A percentile compares a stretch with the other conserved stretches of the same genome.
phyloP scores from a whole-genome alignment of 139 green algal species.

The Picochlorum costavermella region DNA sequence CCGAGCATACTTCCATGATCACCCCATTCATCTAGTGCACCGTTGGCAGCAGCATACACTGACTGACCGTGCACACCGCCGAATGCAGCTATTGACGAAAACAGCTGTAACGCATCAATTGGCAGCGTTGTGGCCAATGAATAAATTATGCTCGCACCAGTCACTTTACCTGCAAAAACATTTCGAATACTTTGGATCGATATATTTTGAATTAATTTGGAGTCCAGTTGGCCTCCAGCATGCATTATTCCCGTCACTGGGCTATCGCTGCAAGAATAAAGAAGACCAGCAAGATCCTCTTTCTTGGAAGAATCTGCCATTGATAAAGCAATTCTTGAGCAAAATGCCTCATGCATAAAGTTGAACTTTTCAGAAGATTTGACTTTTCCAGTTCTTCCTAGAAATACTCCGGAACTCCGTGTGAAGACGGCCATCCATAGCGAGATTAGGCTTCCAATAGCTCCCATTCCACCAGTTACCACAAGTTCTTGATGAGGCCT shows the following conservation, averaged over 20 bases:
- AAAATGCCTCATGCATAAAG: too few relatives aligned
- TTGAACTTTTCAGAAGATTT: too few relatives aligned
- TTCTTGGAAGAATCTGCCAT: conserved; percentile 13
- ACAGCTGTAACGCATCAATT: conserved; percentile 25
- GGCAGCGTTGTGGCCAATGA: not conserved
- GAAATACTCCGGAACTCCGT: not conserved
- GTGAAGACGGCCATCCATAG: conserved; percentile 39
- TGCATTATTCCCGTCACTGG: conserved; percentile 6
- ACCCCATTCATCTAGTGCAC: conserved; percentile 26
- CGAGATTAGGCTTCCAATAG: conserved; percentile 39
- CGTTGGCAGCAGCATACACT: conserved; percentile 46
- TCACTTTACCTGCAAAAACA: conserved; percentile 34
- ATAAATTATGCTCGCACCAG: conserved; percentile 19
- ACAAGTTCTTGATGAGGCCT: not conserved
- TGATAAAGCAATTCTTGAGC: too few relatives aligned
- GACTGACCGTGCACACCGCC: conserved; percentile 34
- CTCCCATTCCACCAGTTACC: conserved; percentile 35
- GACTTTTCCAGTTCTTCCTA: conserved; percentile 27
- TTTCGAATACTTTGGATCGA: conserved; percentile 6
- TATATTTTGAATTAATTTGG: conserved; percentile 30
- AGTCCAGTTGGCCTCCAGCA: conserved; percentile 23
- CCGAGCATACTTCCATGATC: not conserved
- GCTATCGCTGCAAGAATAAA: not conserved
- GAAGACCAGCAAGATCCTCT: not conserved
- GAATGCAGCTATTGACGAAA: conserved; percentile 48